Conservation (phyloP, 331 rosid genomes). For the Quercus phellos region DNA sequence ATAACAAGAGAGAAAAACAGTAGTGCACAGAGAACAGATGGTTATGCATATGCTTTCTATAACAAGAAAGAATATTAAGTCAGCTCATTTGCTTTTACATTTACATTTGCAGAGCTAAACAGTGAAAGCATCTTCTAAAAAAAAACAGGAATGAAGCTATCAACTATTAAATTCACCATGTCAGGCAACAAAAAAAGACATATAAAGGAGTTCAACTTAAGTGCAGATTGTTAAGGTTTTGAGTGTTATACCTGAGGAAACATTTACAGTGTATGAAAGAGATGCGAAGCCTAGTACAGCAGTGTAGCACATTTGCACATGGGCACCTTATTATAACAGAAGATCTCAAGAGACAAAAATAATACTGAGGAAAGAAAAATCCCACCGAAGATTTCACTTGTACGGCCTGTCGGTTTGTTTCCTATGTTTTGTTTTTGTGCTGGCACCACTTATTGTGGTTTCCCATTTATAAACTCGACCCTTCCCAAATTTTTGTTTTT, state of each 20-base stretch:
- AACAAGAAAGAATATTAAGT: too few relatives aligned
- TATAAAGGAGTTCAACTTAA: too few relatives aligned
- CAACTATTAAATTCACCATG: background rate
- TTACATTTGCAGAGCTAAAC: too few relatives aligned
- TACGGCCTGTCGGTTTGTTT: background rate
- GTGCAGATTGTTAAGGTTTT: background rate
- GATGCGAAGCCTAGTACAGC: background rate
- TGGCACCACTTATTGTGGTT: too few relatives aligned
- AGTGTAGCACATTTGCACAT: background rate
- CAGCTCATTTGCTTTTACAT: too few relatives aligned
- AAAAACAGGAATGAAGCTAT: too few relatives aligned
- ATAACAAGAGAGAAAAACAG: background rate
- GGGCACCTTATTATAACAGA: background rate
- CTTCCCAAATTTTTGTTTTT: too few relatives aligned
- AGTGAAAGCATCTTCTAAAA: too few relatives aligned
- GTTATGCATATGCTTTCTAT: background rate
- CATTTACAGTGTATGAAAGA: background rate
- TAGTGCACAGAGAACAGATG: background rate
- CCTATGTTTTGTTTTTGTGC: background rate
- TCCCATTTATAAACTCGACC: too few relatives aligned
- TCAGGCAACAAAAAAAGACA: too few relatives aligned
- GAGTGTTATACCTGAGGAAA: background rate
- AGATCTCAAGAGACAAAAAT: background rate
- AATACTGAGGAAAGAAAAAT: background rate
- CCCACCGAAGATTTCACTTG: background rate